Percentiles rank a stretch among this genome's conserved stretches.
These are phyloP conservation scores for Imleria badia DNA, from an alignment of 768 basidiomycete genomes.

Conservation along the genomic window DNA sequence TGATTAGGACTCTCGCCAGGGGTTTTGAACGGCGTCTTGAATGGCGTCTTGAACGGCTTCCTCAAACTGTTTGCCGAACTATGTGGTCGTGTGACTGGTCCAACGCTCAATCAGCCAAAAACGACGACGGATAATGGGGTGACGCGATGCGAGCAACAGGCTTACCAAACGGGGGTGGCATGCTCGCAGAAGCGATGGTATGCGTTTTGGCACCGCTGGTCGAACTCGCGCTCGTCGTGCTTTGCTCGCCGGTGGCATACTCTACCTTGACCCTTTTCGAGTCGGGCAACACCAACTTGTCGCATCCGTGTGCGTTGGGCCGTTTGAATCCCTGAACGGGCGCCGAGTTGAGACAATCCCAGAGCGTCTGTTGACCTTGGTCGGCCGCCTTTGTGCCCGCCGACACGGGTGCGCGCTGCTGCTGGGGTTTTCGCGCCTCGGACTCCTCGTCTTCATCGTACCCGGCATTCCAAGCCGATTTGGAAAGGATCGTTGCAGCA, in stretches of 20 bases:
- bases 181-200: background rate
- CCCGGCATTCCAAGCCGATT: slow-evolving; percentile 16
- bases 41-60: slow-evolving; percentile 56
- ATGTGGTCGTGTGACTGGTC: slow-evolving; percentile 48
- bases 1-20: slow-evolving; percentile 47
- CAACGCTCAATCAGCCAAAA: background rate
- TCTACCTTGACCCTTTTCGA: slow-evolving; percentile 24
- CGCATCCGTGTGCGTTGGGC: slow-evolving; percentile 14
- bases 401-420: background rate
- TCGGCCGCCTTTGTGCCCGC: background rate
- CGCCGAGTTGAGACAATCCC: slow-evolving; percentile 17
- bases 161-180: slow-evolving; percentile 28
- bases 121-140: background rate
- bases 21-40: slow-evolving; percentile 40
- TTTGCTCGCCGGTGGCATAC: background rate
- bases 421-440: background rate
- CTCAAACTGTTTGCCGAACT: slow-evolving; percentile 39
- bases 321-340: slow-evolving; percentile 30
- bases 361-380: slow-evolving; percentile 22
- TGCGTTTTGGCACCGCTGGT: background rate
- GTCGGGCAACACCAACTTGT: slow-evolving; percentile 8
- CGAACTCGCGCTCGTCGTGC: background rate
- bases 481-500: slow-evolving; percentile 25
- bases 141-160: background rate
- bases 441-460: slow-evolving; percentile 31